Conservation (phyloP, 2,329 filamentous ascomycete genomes). For the Hymenotorrendiella dingleyae region DNA sequence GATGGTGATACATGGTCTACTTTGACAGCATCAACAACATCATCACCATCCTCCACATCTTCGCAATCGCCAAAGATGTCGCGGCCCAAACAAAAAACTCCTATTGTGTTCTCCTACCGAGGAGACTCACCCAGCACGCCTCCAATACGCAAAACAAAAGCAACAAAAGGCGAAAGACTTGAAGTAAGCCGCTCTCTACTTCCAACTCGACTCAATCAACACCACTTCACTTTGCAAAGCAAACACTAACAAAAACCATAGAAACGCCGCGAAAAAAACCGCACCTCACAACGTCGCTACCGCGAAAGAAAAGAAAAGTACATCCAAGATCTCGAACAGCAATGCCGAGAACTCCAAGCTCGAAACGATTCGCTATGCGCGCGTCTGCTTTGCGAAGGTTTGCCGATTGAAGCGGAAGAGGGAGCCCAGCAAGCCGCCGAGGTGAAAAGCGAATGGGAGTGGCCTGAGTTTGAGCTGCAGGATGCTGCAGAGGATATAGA, state of each 20-base stretch:
- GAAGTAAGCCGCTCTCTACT: slow-evolving; percentile 2
- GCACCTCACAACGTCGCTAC: slow-evolving; percentile 12
- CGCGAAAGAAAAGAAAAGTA: slow-evolving; percentile 13
- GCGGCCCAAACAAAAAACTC: background rate
- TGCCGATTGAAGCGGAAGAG: background rate
- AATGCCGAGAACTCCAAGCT: slow-evolving; percentile 6
- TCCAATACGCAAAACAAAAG: background rate
- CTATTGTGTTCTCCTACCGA: background rate
- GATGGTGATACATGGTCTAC: slow-evolving; percentile 1
- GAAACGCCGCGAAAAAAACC: slow-evolving; percentile 13
- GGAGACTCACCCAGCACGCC: background rate
- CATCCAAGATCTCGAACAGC: slow-evolving; percentile 11
- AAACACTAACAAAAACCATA: background rate
- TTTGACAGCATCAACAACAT: too few relatives aligned
- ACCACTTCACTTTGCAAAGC: too few relatives aligned
- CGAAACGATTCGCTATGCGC: background rate
- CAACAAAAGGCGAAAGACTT: slow-evolving; percentile 6
- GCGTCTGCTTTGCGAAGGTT: background rate
- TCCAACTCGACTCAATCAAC: background rate
- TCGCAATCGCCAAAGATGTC: slow-evolving; percentile 1
- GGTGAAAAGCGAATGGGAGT: slow-evolving; percentile 3
- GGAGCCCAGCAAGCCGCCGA: background rate
- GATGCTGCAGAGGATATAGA: background rate
- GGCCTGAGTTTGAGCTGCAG: slow-evolving; percentile 1
- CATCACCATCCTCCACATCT: slow-evolving; percentile 2